Conservation (phyloP, 345 rosid genomes). For the Eucalyptus sp. region DNA sequence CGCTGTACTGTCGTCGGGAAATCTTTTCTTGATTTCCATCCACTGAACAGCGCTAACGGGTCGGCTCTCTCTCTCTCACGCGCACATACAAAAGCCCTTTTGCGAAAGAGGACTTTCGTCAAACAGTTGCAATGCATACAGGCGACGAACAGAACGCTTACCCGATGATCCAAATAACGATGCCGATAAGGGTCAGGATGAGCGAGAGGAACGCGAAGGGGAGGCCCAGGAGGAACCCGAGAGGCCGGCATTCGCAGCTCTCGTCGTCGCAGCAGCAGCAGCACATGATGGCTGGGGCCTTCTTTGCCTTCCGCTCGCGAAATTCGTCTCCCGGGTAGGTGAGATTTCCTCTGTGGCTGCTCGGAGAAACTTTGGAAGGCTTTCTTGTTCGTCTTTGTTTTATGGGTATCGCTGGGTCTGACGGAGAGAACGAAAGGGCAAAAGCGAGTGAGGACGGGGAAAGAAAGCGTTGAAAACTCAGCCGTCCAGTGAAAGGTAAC, state of each 20-base stretch:
- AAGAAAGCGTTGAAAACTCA: not conserved
- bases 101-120: not conserved
- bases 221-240: constrained; percentile 56
- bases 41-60: not conserved
- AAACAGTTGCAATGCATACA: not conserved
- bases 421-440: not conserved
- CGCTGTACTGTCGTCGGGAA: not conserved
- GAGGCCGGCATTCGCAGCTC: constrained; percentile 41
- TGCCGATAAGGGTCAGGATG: constrained; percentile 38
- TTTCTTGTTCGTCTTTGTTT: not conserved
- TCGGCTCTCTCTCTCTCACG: not conserved
- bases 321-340: not conserved
- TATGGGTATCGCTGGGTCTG: not conserved
- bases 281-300: constrained; percentile 7
- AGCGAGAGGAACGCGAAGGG: constrained; percentile 58
- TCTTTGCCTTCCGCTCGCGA: not conserved
- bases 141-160: not conserved
- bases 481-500: not conserved
- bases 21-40: not conserved
- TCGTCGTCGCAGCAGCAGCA: constrained; percentile 32
- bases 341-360: not conserved
- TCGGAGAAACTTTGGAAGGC: not conserved
- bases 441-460: not conserved
- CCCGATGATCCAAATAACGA: constrained; percentile 54
- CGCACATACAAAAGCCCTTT: not conserved